These are phyloP conservation scores for Cytospora leucostoma DNA, from an alignment of 2,329 filamentous ascomycete genomes.

Conservation along the genomic window DNA sequence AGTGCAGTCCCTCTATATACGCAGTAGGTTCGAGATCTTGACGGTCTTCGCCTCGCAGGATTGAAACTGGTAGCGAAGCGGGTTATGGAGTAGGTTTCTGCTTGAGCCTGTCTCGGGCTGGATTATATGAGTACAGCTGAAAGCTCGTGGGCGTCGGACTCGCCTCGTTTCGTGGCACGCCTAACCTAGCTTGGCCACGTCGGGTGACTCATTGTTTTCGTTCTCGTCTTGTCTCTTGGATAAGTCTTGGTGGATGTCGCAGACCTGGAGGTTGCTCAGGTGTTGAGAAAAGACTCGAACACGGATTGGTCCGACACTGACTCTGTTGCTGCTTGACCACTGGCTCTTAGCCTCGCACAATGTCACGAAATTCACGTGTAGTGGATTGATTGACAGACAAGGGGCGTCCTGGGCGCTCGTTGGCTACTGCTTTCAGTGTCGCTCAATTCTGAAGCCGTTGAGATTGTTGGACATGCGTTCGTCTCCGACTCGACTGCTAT, in stretches of 20 bases:
- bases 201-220: conserved; percentile 9
- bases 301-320: conserved; percentile 1
- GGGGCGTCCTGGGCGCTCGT: background rate
- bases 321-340: conserved; percentile 2
- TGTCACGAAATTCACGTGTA: conserved; percentile 14
- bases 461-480: conserved; percentile 13
- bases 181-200: conserved; percentile 5
- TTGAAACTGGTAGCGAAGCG: conserved; percentile 6
- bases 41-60: conserved; percentile 20
- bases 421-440: conserved; percentile 8
- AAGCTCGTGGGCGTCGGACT: background rate
- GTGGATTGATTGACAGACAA: conserved; percentile 12
- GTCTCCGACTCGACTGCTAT: conserved; percentile 16
- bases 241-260: background rate
- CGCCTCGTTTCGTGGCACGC: conserved; percentile 19
- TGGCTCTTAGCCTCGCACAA: conserved; percentile 15
- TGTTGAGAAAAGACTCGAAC: conserved; percentile 12
- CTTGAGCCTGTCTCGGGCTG: conserved; percentile 26
- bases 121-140: conserved; percentile 12
- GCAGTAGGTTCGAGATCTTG: background rate
- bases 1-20: background rate
- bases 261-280: conserved; percentile 3
- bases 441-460: conserved; percentile 17
- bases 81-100: conserved; percentile 24
- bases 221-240: conserved; percentile 2